A percentile compares a stretch with the other conserved stretches of the same genome.
These are phyloP conservation scores for Babesia microti DNA, from an alignment of 169 alveolate species.

Conservation along the genomic window DNA sequence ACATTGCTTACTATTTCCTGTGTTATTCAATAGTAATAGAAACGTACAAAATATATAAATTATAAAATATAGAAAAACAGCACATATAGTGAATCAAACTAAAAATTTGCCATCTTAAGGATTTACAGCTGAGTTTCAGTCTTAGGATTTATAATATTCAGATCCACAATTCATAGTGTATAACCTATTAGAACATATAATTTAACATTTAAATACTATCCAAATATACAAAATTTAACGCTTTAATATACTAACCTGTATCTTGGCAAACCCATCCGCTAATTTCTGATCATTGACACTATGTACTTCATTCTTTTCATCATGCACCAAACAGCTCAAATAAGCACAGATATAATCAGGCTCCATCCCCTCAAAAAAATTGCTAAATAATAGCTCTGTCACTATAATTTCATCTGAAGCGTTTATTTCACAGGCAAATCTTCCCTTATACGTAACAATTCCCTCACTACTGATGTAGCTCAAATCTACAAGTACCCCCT, in stretches of 20 bases:
- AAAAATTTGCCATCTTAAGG: background rate
- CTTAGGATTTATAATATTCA: background rate
- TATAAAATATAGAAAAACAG: background rate
- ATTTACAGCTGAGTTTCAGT: background rate
- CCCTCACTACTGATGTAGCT: constrained; percentile 80
- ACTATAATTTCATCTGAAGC: constrained; percentile 95
- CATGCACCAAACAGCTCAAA: constrained; percentile 84
- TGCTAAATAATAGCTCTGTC: constrained; percentile 85
- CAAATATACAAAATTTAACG: background rate
- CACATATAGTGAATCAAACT: background rate
- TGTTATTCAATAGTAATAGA: constrained; percentile 9
- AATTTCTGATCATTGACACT: constrained; percentile 52
- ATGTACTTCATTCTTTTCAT: constrained; percentile 72
- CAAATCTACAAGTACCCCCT: constrained; percentile 82
- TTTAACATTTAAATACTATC: background rate
- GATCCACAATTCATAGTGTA: background rate
- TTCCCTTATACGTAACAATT: constrained; percentile 87
- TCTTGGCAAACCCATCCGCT: constrained; percentile 45
- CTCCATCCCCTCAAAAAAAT: constrained; percentile 80
- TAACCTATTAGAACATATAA: background rate
- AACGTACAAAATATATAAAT: background rate
- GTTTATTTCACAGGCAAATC: constrained; percentile 94
- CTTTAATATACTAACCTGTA: constrained; percentile 9
- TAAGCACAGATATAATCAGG: constrained; percentile 88
- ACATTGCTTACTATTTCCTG: constrained; percentile 66